These are phyloP conservation scores for Fusarium compactum DNA, from an alignment of 2,329 filamentous ascomycete genomes.

Conservation along the genomic window DNA sequence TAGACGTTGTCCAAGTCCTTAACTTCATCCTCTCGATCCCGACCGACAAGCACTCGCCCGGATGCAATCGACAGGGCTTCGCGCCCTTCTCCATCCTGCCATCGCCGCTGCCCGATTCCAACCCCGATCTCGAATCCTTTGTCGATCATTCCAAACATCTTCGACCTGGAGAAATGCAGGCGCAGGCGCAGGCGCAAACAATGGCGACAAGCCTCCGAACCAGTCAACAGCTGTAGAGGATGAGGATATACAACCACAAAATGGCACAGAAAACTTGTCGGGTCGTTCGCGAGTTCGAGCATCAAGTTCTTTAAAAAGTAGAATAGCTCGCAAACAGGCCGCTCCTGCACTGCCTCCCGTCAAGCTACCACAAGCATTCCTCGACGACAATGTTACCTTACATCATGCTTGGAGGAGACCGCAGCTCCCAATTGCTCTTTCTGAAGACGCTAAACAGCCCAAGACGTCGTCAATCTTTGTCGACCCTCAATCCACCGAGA, in stretches of 20 bases:
- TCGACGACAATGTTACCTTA: conserved; percentile 61
- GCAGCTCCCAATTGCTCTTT: conserved; percentile 49
- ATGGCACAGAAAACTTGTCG: conserved; percentile 45
- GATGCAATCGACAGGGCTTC: conserved; percentile 50
- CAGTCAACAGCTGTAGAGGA: conserved; percentile 46
- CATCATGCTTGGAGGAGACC: conserved; percentile 45
- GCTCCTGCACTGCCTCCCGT: conserved; percentile 62
- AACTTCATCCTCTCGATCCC: conserved; percentile 9
- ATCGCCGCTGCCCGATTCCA: conserved; percentile 44
- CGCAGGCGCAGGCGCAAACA: conserved; percentile 32
- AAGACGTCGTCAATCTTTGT: conserved; percentile 50
- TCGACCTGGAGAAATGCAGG: conserved; percentile 36
- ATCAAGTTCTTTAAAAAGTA: conserved; percentile 47
- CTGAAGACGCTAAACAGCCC: conserved; percentile 49
- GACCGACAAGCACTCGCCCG: conserved; percentile 44
- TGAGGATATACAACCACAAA: conserved; percentile 47
- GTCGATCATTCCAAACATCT: conserved; percentile 42
- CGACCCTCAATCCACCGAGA: conserved; percentile 41
- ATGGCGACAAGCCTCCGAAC: conserved; percentile 47
- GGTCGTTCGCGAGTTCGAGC: conserved; percentile 47
- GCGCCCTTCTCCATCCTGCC: conserved; percentile 47
- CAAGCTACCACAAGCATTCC: conserved; percentile 68
- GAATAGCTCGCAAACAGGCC: conserved; percentile 50
- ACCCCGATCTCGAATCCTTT: conserved; percentile 34
- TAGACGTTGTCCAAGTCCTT: conserved; percentile 6